Evolutionary conservation across 305 asterid genomes (phyloP), one percentile per base, ranked within the genome.

Genomic region (Fraxinus xanthoxyloides): DNA sequence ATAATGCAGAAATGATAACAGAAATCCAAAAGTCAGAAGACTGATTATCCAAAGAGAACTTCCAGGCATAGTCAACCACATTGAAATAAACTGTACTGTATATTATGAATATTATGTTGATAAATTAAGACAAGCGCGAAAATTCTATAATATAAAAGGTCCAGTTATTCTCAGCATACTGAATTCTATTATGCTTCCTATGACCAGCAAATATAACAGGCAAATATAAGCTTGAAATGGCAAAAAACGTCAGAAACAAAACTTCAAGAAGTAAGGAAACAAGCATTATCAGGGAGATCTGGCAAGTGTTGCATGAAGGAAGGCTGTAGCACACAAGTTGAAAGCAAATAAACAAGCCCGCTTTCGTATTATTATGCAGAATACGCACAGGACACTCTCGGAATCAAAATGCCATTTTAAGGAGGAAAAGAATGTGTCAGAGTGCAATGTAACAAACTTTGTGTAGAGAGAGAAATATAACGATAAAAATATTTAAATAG

Each of bases 1-100:
- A 76, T 28, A 79, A 8, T 12, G 43, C 70, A 75, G 36, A 28
- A 61, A 82, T 8, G 80, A 82, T 30, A 81, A 72, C 56, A 43
- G 24, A 65, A 28, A 31, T 34, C 72, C 26, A 72, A 79, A 31
- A 81, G 81, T 32, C 65, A 72, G 75, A 35, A 80, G 35, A 63
- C 72, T 31, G 36, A 40, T 43, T 34, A 72, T 75, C 32, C 56
- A 76, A 81, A 77, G 32, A 7, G 74, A 26, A 67, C 38, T 67
- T 1, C 38, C 74, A 12, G 36, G 36, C 36, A 67, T 26, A 67
- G 21, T 67, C 74, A 67, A 63, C 74, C 36, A 34, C 35, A 9
- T 61, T 69, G 15, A 80, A 32, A 72, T 48, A 7, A 9, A 1
- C 10, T 19, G 23, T 72, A 70, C 67, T 40, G 72, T 32, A 28